Conservation (phyloP, 352 stramenopile genomes). For the Globisporangium emineosum region DNA sequence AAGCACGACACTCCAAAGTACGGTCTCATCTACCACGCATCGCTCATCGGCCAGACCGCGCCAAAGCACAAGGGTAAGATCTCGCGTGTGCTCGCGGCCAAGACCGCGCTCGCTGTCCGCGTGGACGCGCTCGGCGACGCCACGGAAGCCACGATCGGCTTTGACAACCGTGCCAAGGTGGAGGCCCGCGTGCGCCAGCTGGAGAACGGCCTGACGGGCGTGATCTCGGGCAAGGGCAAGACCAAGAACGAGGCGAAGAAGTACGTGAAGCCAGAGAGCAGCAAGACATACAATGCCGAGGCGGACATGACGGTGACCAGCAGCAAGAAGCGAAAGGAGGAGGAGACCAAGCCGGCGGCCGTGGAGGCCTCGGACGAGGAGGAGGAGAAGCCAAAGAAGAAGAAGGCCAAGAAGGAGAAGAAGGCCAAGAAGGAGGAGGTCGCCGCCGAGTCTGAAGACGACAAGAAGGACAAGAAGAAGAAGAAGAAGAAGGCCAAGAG, state of each 20-base stretch:
- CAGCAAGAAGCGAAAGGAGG: constrained; percentile 83
- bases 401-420: constrained; percentile 45
- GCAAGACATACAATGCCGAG: constrained; percentile 91
- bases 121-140: constrained; percentile 99
- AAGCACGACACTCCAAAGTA: constrained; percentile 99
- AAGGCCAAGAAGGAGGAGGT: constrained; percentile 61
- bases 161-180: constrained; percentile 97
- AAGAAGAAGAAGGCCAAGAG: constrained; percentile 38
- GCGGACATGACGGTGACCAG: constrained; percentile 94
- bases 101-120: constrained; percentile 97
- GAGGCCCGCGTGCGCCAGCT: constrained; percentile 97
- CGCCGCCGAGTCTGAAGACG: constrained; percentile 27
- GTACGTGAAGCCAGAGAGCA: constrained; percentile 82
- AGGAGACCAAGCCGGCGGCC: constrained; percentile 53
- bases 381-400: constrained; percentile 72
- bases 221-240: constrained; percentile 86
- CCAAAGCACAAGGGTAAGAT: constrained; percentile 99
- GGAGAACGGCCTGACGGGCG: constrained; percentile 91
- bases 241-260: constrained; percentile 90
- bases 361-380: constrained; percentile 51
- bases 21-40: constrained; percentile 99
- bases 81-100: constrained; percentile 96
- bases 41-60: constrained; percentile 98
- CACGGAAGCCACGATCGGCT: constrained; percentile 94
- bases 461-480: constrained; percentile 45